Conservation (phyloP, 2,329 filamentous ascomycete genomes). For the Tolypocladium album region DNA sequence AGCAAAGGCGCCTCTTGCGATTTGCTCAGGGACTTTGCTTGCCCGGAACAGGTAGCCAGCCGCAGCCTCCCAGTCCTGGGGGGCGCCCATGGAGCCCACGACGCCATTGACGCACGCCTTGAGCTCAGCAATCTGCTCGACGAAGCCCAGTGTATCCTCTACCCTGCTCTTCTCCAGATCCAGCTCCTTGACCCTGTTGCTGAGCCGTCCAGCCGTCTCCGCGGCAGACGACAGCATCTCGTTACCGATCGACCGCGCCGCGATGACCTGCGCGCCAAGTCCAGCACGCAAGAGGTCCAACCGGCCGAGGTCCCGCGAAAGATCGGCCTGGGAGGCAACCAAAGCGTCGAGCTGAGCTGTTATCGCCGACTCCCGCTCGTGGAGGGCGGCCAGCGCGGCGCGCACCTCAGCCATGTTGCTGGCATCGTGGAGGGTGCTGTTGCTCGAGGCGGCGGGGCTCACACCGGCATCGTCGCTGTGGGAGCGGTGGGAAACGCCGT, state of each 20-base stretch:
- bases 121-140: slow-evolving; percentile 92
- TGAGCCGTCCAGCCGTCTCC: slow-evolving; percentile 74
- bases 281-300: slow-evolving; percentile 84
- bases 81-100: slow-evolving; percentile 90
- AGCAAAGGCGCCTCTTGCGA: slow-evolving; percentile 77
- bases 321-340: slow-evolving; percentile 72
- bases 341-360: slow-evolving; percentile 66
- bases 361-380: slow-evolving; percentile 63
- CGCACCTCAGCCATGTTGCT: slow-evolving; percentile 70
- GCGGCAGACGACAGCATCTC: slow-evolving; percentile 84
- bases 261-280: slow-evolving; percentile 76
- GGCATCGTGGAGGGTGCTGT: slow-evolving; percentile 51
- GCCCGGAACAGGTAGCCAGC: slow-evolving; percentile 82
- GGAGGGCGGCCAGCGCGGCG: slow-evolving; percentile 63
- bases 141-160: slow-evolving; percentile 79
- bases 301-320: slow-evolving; percentile 76
- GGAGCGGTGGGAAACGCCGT: slow-evolving; percentile 28
- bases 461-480: slow-evolving; percentile 19
- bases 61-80: slow-evolving; percentile 97
- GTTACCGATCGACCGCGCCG: slow-evolving; percentile 74
- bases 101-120: slow-evolving; percentile 95
- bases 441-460: slow-evolving; percentile 13
- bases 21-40: slow-evolving; percentile 66
- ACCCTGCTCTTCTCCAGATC: slow-evolving; percentile 89
- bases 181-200: slow-evolving; percentile 73